Evolutionary conservation across 202 grass and related monocot genomes (phyloP).

Genomic region (Hordeum pubiflorum): DNA sequence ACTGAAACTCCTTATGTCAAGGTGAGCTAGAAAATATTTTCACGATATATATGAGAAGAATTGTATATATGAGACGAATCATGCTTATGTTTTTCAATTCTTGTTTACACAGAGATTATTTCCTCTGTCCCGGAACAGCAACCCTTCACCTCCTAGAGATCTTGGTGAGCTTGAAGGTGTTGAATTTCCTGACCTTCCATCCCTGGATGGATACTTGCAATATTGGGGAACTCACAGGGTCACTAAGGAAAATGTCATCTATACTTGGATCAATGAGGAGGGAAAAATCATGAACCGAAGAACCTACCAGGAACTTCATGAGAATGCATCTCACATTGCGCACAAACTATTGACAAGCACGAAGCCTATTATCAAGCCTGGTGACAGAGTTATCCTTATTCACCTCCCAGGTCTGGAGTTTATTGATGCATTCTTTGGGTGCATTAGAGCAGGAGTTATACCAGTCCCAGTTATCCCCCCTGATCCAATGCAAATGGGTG

Average conservation of each 20-base stretch:
- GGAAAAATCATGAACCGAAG: slow-evolving; percentile 50
- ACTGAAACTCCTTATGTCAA: slow-evolving; percentile 53
- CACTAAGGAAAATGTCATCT: slow-evolving; percentile 40
- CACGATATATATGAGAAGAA: not conserved
- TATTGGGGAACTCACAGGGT: slow-evolving; percentile 59
- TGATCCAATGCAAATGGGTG: slow-evolving; percentile 59
- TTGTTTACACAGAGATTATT: slow-evolving; percentile 62
- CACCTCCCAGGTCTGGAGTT: slow-evolving; percentile 68
- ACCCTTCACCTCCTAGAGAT: slow-evolving; percentile 46
- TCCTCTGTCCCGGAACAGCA: slow-evolving; percentile 28
- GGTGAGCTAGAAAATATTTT: slow-evolving; percentile 31
- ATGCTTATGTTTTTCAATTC: slow-evolving; percentile 17
- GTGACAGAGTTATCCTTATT: slow-evolving; percentile 60
- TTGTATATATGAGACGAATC: not conserved
- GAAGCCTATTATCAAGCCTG: slow-evolving; percentile 49
- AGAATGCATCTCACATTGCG: slow-evolving; percentile 57
- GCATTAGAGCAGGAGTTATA: slow-evolving; percentile 57
- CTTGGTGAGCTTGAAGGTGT: slow-evolving; percentile 56
- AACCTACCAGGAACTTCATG: slow-evolving; percentile 58
- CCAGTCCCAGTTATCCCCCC: slow-evolving; percentile 67
- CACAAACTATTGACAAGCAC: slow-evolving; percentile 46
- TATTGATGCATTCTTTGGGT: slow-evolving; percentile 65
- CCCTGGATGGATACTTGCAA: slow-evolving; percentile 53
- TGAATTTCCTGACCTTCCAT: slow-evolving; percentile 49
- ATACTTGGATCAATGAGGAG: slow-evolving; percentile 70